Conservation (phyloP, 1,284 basidiomycete genomes). For the Cryptococcus sp. region DNA sequence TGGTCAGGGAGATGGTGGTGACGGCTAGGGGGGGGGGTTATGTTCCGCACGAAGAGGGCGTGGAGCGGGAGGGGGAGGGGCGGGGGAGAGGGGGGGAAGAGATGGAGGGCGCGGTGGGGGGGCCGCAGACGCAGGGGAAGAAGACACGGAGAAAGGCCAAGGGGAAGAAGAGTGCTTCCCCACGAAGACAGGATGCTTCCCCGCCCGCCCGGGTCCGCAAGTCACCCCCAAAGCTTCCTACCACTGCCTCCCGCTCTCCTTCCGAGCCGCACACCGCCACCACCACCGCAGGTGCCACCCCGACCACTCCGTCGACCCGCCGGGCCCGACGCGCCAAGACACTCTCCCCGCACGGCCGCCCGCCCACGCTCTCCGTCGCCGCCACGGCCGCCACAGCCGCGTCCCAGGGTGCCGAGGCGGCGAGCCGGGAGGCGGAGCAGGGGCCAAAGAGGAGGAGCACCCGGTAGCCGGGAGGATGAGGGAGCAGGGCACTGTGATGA, state of each 20-base stretch:
- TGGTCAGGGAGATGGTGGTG: slow-evolving; percentile 2
- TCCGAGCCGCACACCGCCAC: neutral
- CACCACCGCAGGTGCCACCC: neutral
- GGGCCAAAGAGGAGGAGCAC: neutral
- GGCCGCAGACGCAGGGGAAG: neutral
- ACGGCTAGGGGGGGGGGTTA: neutral
- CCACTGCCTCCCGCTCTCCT: neutral
- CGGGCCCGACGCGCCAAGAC: neutral
- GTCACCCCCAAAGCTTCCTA: neutral
- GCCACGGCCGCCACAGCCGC: neutral
- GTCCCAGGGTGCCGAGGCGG: neutral
- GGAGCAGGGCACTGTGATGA: neutral
- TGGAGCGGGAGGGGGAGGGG: no score
- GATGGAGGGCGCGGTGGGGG: neutral
- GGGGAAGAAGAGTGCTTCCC: neutral
- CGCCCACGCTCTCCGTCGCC: neutral
- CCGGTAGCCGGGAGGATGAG: neutral
- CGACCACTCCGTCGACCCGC: neutral
- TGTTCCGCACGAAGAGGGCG: neutral
- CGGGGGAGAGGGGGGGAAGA: no score
- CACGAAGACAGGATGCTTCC: neutral
- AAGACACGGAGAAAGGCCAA: neutral
- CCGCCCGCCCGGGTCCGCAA: neutral
- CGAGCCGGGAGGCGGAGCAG: neutral
- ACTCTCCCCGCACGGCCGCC: neutral